A percentile compares a stretch with the other conserved stretches of the same genome.
These are phyloP conservation scores for Geotrichum bryndzae DNA, from an alignment of 1,139 yeast genomes.

Conservation along the genomic window DNA sequence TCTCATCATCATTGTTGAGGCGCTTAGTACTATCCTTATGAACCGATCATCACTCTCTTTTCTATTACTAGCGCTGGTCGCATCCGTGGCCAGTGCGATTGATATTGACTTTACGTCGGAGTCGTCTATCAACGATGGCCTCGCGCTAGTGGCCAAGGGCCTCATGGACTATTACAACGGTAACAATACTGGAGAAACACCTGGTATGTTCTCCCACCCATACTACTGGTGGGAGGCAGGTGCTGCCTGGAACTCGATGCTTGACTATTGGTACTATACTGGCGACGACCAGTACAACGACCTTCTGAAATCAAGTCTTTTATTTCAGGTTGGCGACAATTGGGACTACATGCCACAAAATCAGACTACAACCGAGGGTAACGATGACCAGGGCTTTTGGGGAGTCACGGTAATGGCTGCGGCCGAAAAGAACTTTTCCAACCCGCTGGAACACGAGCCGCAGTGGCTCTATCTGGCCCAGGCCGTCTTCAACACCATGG, in stretches of 20 bases:
- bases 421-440: slow-evolving; percentile 69
- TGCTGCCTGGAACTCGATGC: slow-evolving; percentile 72
- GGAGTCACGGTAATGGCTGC: slow-evolving; percentile 79
- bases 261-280: slow-evolving; percentile 62
- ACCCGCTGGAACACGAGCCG: slow-evolving; percentile 49
- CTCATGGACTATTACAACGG: slow-evolving; percentile 70
- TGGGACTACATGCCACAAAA: slow-evolving; percentile 68
- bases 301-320: slow-evolving; percentile 51
- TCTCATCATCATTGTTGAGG: not conserved
- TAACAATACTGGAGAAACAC: slow-evolving; percentile 43
- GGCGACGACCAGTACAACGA: slow-evolving; percentile 54
- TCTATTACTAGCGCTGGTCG: not conserved
- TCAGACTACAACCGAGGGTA: slow-evolving; percentile 78
- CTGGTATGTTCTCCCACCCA: slow-evolving; percentile 73
- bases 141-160: slow-evolving; percentile 48
- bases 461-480: slow-evolving; percentile 70
- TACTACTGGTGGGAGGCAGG: slow-evolving; percentile 97
- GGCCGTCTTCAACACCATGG: slow-evolving; percentile 86
- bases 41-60: not conserved
- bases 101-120: slow-evolving; percentile 23
- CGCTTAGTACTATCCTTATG: not conserved
- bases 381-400: slow-evolving; percentile 93
- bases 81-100: not conserved
- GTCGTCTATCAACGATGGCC: slow-evolving; percentile 39
- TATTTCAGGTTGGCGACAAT: slow-evolving; percentile 60